Conservation (phyloP, 192 early-diverging fungal genomes). For the Entomortierella beljakovae region DNA sequence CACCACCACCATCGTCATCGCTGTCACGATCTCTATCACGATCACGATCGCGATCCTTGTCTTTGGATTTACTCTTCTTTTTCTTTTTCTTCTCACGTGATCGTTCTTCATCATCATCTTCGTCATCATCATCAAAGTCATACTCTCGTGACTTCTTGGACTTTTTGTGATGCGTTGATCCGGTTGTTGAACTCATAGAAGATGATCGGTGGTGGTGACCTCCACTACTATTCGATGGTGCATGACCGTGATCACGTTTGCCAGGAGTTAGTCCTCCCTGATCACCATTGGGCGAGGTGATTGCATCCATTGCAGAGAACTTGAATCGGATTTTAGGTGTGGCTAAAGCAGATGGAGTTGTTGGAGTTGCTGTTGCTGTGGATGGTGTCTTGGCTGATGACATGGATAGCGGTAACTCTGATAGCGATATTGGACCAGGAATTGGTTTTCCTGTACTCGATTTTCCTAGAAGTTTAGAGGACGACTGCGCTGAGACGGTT, state of each 20-base stretch:
- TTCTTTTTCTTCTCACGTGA: constrained; percentile 43
- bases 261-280: neutral
- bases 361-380: constrained; percentile 21
- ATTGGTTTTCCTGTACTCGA: constrained; percentile 20
- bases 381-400: constrained; percentile 8
- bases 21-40: constrained; percentile 37
- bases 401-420: constrained; percentile 29
- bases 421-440: constrained; percentile 38
- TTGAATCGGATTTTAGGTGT: constrained; percentile 54
- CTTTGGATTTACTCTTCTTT: constrained; percentile 51
- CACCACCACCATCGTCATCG: constrained; percentile 9
- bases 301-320: constrained; percentile 24
- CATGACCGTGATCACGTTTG: constrained; percentile 36
- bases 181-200: constrained; percentile 19
- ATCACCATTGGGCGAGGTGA: constrained; percentile 12
- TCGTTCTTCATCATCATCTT: constrained; percentile 17
- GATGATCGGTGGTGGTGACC: constrained; percentile 25
- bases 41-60: constrained; percentile 32
- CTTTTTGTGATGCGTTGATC: constrained; percentile 47
- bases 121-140: constrained; percentile 30
- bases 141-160: constrained; percentile 41
- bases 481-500: constrained; percentile 1
- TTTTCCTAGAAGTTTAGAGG: neutral
- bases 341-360: constrained; percentile 19
- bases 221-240: constrained; percentile 5